Conservation (phyloP, 148 eudicot species). For the Nepenthes mirabilis region DNA sequence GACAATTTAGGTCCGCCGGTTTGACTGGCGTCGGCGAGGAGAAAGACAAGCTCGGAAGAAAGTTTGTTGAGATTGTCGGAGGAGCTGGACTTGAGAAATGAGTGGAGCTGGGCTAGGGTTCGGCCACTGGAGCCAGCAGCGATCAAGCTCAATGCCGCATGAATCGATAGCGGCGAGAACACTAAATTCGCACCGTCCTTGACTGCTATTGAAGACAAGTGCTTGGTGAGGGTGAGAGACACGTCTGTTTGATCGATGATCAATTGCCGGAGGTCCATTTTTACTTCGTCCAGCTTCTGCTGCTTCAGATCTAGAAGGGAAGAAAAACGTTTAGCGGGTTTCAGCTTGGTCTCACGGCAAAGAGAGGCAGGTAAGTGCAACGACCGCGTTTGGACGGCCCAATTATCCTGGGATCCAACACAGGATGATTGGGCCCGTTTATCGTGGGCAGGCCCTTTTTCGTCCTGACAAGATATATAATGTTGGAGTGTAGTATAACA, state of each 20-base stretch:
- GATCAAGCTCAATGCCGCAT: slow-evolving; percentile 49
- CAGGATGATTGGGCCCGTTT: too few species aligned
- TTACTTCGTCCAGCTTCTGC: not conserved
- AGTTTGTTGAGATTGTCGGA: slow-evolving; percentile 49
- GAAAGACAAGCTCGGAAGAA: slow-evolving; percentile 48
- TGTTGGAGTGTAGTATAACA: too few species aligned
- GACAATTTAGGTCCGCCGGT: slow-evolving; percentile 60
- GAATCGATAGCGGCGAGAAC: slow-evolving; percentile 69
- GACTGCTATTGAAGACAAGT: slow-evolving; percentile 16
- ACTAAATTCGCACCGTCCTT: slow-evolving; percentile 31
- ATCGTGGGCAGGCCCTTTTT: too few species aligned
- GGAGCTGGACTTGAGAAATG: slow-evolving; percentile 41
- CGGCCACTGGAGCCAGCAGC: slow-evolving; percentile 61
- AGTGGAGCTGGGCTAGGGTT: slow-evolving; percentile 53
- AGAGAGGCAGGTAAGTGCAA: too few species aligned
- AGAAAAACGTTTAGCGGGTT: too few species aligned
- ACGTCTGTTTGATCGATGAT: slow-evolving; percentile 58
- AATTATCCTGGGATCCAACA: too few species aligned
- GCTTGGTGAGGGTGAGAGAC: slow-evolving; percentile 28
- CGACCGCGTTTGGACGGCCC: too few species aligned
- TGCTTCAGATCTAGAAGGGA: too few species aligned
- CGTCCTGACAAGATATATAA: too few species aligned
- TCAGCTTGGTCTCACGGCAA: too few species aligned
- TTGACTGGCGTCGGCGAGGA: slow-evolving; percentile 43
- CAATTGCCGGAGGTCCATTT: slow-evolving; percentile 50